Base-by-base conservation (phyloP, 768 basidiomycete genomes). In the Austroboletus festivus region DNA sequence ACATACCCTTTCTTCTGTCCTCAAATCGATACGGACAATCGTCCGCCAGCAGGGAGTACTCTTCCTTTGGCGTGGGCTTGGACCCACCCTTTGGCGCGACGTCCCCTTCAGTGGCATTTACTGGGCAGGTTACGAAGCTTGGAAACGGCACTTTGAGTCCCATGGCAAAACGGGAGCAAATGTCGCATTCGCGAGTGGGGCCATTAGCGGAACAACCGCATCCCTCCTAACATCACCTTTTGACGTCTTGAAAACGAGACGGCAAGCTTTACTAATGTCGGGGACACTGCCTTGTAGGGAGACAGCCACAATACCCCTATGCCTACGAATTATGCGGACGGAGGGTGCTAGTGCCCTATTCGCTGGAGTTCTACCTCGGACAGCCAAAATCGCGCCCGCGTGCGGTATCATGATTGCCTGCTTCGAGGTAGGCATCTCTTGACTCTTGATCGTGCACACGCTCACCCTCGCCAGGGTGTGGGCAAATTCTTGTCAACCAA, bases 381-480 rank as follows among this genome's bases (percentile, higher is more conserved):
- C 94, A 44, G 92, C 83, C 37, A 99, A 98, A 69, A 95, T 96
- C 53, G 92, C 92, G 11, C 96, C 96, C 33, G 96, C 95, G 35
- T 99, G 96, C 68, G 95, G 95, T 20, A 86, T 99, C 56, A 97
- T 98, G 95, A 96, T 97, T 64, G 83, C 89, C 47, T 93, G 86
- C 66, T 98, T 86, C 63, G 94, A 98, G 82, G 93, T 83, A 56
- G 24, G 78, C 38, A 20, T 18, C 33, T 45, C 44, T 48, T 28
- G 1, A 20, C 21, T 22, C 21, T 47, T 12, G 48, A 30, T 22
- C 39, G 6, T 67, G 30, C 28, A 21, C 22, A 48, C 30, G 12
- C 55, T 62, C 35, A 65, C 45, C 10, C 15, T 9, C 1, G 20
- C 24, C 23, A 86, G 85, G 83, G 85, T 40, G 71, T 87, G 47